Conservation (phyloP, 768 basidiomycete genomes). For the Trametes maxima region DNA sequence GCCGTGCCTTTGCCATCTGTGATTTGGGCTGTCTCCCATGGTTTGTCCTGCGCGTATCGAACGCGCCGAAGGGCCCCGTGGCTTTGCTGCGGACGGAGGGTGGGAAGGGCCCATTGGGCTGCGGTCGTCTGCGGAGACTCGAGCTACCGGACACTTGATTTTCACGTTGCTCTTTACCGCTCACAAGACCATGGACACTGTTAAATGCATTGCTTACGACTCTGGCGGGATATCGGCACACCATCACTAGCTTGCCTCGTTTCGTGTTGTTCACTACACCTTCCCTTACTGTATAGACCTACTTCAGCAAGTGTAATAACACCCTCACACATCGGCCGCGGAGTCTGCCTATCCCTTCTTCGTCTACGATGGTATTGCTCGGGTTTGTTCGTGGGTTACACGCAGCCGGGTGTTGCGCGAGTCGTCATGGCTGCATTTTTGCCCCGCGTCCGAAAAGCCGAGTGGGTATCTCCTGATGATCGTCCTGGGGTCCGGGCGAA, state of each 20-base stretch:
- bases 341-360: neutral
- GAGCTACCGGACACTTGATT: neutral
- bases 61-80: too few relatives aligned
- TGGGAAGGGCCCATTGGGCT: neutral
- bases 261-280: constrained; percentile 2
- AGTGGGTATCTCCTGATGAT: neutral
- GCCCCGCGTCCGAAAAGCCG: neutral
- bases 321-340: constrained; percentile 1
- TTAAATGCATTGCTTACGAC: constrained; percentile 8
- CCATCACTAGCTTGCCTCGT: neutral
- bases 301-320: constrained; percentile 13
- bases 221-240: neutral
- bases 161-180: neutral
- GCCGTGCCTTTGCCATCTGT: too few relatives aligned
- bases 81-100: neutral
- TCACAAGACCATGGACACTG: neutral
- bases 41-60: too few relatives aligned
- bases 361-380: neutral
- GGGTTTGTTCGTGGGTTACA: neutral
- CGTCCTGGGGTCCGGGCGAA: neutral
- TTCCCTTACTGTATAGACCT: constrained; percentile 12
- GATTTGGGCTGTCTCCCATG: too few relatives aligned
- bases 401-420: neutral
- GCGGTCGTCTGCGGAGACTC: neutral
- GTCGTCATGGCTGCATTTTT: too few relatives aligned